Evolutionary conservation across 2,329 filamentous ascomycete genomes (phyloP).

Genomic region (Gyromitra esculenta): DNA sequence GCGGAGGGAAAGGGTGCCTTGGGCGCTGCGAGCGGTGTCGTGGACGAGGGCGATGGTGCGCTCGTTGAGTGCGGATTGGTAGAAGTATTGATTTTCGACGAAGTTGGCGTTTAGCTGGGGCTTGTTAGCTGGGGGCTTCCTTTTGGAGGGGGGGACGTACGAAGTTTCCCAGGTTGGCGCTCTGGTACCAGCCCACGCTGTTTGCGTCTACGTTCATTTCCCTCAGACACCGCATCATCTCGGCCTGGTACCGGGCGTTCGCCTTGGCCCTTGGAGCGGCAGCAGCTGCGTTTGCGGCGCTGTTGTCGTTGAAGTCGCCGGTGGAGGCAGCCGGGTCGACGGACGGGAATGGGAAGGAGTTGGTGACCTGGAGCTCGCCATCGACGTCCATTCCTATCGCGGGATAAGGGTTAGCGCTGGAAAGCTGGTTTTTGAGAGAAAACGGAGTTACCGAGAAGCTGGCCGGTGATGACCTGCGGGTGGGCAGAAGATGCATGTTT

Average conservation of each 20-base stretch:
- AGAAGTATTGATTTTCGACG: conserved; percentile 97
- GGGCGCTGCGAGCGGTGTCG: conserved; percentile 92
- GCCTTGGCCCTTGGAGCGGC: conserved; percentile 91
- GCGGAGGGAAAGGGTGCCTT: conserved; percentile 86
- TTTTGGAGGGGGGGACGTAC: conserved; percentile 56
- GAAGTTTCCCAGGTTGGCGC: conserved; percentile 98
- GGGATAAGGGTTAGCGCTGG: neutral
- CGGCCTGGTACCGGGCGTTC: conserved; percentile 86
- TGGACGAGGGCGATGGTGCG: conserved; percentile 88
- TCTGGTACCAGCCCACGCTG: conserved; percentile 98
- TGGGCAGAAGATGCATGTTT: conserved; percentile 55
- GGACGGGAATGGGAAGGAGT: conserved; percentile 91
- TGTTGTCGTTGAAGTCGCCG: conserved; percentile 58
- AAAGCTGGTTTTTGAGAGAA: neutral
- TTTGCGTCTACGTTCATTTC: conserved; percentile 99
- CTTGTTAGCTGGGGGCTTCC: neutral
- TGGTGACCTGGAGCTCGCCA: conserved; percentile 86
- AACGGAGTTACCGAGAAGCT: conserved; percentile 52
- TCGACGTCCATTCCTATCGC: conserved; percentile 81
- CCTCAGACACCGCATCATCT: conserved; percentile 96
- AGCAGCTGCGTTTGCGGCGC: conserved; percentile 77
- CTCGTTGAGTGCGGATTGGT: conserved; percentile 85
- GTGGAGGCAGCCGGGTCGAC: conserved; percentile 71
- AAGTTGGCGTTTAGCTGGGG: conserved; percentile 79
- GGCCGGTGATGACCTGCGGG: conserved; percentile 54